Evolutionary conservation across 768 basidiomycete species (phyloP).

Genomic region (Hydnomerulius pinastri): DNA sequence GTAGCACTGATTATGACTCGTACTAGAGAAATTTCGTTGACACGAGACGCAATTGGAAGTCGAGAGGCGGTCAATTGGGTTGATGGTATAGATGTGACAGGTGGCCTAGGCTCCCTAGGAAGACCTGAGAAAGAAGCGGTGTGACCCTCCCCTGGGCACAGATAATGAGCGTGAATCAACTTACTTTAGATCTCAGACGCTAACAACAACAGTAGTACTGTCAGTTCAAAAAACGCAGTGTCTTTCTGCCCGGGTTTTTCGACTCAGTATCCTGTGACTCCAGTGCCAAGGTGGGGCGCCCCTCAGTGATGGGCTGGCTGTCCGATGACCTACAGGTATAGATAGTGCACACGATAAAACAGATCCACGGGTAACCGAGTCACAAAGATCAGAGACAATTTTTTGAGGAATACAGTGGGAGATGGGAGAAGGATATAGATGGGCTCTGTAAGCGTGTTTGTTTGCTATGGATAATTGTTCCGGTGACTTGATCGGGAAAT

Average conservation of each 20-base stretch:
- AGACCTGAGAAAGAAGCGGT: constrained; percentile 4
- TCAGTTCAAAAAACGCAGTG: no score
- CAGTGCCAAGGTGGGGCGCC: not conserved
- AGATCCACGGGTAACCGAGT: constrained; percentile 20
- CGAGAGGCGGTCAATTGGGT: not conserved
- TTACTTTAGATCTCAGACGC: constrained; percentile 2
- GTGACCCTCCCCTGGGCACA: not conserved
- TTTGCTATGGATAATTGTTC: constrained; percentile 2
- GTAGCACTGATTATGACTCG: constrained; percentile 18
- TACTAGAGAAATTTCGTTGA: constrained; percentile 7
- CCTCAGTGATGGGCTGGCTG: constrained; percentile 1
- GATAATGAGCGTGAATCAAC: not conserved
- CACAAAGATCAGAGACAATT: constrained; percentile 5
- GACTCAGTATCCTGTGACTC: not conserved
- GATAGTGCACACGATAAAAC: constrained; percentile 6
- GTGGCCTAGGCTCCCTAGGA: constrained; percentile 8
- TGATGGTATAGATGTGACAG: not conserved
- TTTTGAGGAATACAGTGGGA: constrained; percentile 11
- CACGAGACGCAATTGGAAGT: constrained; percentile 4
- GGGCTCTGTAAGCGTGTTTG: constrained; percentile 1
- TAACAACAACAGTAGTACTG: no score
- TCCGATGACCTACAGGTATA: not conserved
- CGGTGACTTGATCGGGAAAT: constrained; percentile 7
- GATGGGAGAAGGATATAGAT: constrained; percentile 20
- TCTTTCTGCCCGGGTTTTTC: not conserved